phyloP scores from a whole-genome alignment of 2,329 filamentous ascomycete species.

The Xylariales sp. region DNA sequence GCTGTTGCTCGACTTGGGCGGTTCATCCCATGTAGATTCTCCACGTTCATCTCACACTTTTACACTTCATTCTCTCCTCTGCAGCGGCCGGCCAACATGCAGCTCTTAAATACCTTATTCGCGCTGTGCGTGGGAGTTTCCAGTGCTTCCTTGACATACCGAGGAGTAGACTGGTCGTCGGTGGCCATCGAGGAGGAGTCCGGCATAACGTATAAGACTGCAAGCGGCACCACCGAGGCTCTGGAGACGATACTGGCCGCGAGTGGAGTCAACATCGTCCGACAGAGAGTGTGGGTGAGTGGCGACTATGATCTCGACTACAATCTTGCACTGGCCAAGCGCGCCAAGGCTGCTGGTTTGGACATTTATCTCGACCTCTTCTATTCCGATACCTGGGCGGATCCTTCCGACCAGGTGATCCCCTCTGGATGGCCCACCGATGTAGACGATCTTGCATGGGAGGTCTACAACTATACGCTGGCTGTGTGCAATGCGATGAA shows the following conservation, averaged over 20 bases:
- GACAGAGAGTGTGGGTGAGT: constrained; percentile 70
- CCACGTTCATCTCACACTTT: too few species aligned
- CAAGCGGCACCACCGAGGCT: constrained; percentile 44
- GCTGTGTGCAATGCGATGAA: constrained; percentile 58
- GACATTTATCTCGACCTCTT: constrained; percentile 60
- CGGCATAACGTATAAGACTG: constrained; percentile 57
- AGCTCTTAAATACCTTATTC: not conserved
- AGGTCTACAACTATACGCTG: constrained; percentile 66
- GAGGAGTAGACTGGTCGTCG: constrained; percentile 69
- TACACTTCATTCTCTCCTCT: too few species aligned
- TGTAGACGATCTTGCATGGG: constrained; percentile 54
- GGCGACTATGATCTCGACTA: constrained; percentile 67
- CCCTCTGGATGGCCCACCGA: constrained; percentile 61
- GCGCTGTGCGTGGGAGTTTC: constrained; percentile 1
- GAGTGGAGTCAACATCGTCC: constrained; percentile 64
- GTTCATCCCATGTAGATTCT: too few species aligned
- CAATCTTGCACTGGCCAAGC: constrained; percentile 62
- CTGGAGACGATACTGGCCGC: constrained; percentile 60
- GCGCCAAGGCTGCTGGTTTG: constrained; percentile 59
- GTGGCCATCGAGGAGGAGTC: constrained; percentile 57
- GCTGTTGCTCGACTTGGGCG: too few species aligned
- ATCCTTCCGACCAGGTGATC: constrained; percentile 57
- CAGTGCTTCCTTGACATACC: constrained; percentile 51
- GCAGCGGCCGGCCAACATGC: not conserved
- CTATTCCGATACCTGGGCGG: constrained; percentile 68